Evolutionary conservation across 2,329 filamentous ascomycete genomes (phyloP), one percentile per base, ranked within the genome.

Genomic region (Trichoderma asperellum): DNA sequence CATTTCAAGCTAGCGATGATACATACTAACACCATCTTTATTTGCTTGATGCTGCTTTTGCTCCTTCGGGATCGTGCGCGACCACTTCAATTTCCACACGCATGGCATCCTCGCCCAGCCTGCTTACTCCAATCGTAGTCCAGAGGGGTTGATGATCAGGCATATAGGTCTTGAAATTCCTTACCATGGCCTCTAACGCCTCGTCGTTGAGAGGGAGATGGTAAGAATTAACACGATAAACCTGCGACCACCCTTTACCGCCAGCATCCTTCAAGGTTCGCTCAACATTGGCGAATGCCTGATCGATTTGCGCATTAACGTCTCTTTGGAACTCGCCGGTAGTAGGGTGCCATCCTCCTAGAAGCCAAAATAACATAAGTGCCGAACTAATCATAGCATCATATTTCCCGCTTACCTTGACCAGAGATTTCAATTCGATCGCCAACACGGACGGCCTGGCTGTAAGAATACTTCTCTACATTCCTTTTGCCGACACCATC

Each of bases 201-300:
- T 43, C 35, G n/a, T 59, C 11, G 35, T 40, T 29, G 8, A 59
- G 35, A 16, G 34, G 21, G 11, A 59, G 21, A 43, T 59, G 57
- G 21, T 59, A 59, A 59, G 57, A 40, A 8, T 59, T 59, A 27
- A 87, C 78, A 0, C 79, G 77, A 75, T 76, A 86, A 0, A 89
- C 87, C 69, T 89, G 85, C n/a, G 75, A 75, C 84, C 84, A 87
- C 2, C 86, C 86, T 69, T 85, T 83, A 0, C 85, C 86, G 1
- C 88, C 88, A 0, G 86, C 86, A 18, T 83, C 73, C 53, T 80
- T 82, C 5, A 90, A 76, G 34, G 75, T 78, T 5, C 80, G 74
- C 1, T 90, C 86, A 11, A 89, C 84, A 68, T 89, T 90, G 4
- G 74, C 76, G 72, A 90, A 90, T 0, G 87, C 85, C 65, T 83